These are phyloP conservation scores for Lepidium didymum DNA, from an alignment of 345 rosid species.

Conservation along the genomic window DNA sequence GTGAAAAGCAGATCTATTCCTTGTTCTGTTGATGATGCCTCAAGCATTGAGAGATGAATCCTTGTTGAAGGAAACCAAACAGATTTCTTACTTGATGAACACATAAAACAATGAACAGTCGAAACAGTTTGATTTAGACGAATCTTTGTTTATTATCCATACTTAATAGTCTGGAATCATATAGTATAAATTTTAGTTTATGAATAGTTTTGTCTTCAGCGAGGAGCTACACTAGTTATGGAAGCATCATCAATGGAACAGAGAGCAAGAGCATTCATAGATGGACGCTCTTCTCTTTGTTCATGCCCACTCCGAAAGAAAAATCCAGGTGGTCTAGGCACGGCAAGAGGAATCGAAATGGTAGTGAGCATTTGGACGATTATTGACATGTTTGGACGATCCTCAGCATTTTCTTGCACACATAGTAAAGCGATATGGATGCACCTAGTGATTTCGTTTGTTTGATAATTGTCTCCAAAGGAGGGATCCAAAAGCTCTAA, in stretches of 20 bases:
- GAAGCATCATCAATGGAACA: conserved; percentile 29
- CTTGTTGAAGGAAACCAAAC: not conserved
- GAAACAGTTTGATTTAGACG: not conserved
- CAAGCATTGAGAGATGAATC: not conserved
- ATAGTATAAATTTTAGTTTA: not conserved
- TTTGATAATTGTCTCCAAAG: conserved; percentile 11
- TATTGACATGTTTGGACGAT: conserved; percentile 41
- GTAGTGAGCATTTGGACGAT: conserved; percentile 25
- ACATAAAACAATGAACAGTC: not conserved
- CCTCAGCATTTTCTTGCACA: conserved; percentile 43
- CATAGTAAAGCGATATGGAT: conserved; percentile 37
- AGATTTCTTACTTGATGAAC: not conserved
- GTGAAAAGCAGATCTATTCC: not conserved
- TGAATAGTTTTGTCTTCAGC: conserved; percentile 1
- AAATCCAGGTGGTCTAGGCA: not conserved
- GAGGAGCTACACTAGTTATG: conserved; percentile 32
- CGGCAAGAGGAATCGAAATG: not conserved
- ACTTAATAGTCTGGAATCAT: not conserved
- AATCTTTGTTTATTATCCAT: not conserved
- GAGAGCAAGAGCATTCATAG: not conserved
- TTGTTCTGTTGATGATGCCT: not conserved
- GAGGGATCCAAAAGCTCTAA: conserved; percentile 38
- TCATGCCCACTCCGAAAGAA: not conserved
- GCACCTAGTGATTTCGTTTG: conserved; percentile 22
- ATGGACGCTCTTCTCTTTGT: not conserved